Evolutionary conservation across 768 basidiomycete genomes (phyloP), one percentile per base, ranked within the genome.

Genomic region (Lactifluus rugatus): DNA sequence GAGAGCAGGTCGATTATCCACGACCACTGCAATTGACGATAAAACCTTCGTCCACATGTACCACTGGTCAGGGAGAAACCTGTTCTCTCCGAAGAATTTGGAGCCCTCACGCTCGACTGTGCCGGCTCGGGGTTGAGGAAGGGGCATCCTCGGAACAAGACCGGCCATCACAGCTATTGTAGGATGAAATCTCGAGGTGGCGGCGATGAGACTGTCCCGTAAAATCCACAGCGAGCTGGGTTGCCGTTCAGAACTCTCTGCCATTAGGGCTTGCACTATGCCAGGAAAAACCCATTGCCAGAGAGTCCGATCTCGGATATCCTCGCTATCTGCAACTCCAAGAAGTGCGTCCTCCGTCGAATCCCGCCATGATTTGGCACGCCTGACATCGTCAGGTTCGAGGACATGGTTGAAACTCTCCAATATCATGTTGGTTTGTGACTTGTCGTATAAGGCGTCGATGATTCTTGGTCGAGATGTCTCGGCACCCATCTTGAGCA

Each of bases 41-140:
- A 95, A 76, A 21, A 87, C 77, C 61, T 88, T 88, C 52, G 91
- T 76, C 90, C 90, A 92, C 21, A 83, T 72, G 58, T 85, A 79
- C 90, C 90, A 93, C 69, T 93, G 89, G 44, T 84, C 81, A 32
- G 89, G 76, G 19, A 81, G 68, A 16, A 68, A 67, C 65, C 75
- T 81, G 64, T 83, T 82, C 6, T 88, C 87, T 37, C 72, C 70
- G 13, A 84, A 72, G 7, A 77, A 62, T 51, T 77, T 81, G 25
- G 74, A 65, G 0, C 79, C 79, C 56, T 84, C 82, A 50, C 75
- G 76, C 48, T 84, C 84, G 1, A 67, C 60, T 13, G 67, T 65
- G 44, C 71, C 70, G 5, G 70, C 67, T 17, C 81, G 77, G 41
- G 71, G 70, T 16, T 78, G 66, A 19, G 76, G 70, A 47, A 74